Base-by-base conservation (phyloP, 768 basidiomycete genomes). In the Trametopsis cervina region DNA sequence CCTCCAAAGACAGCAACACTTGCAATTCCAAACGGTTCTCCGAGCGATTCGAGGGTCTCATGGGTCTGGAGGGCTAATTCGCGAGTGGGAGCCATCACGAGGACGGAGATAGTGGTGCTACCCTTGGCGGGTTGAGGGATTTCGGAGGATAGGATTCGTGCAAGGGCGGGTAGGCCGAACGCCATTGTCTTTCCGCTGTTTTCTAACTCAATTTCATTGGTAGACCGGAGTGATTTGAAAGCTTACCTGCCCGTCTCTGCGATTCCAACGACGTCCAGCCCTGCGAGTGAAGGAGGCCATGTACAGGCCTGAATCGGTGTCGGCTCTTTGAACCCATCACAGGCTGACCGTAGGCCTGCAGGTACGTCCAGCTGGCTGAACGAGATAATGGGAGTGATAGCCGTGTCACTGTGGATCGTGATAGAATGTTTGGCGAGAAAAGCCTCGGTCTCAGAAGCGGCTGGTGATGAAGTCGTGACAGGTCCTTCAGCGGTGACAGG, bases 61-160 rank as follows among this genome's bases (percentile, higher is more conserved):
- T 95, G 90, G 2, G 91, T 97, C 65, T 99, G 96, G 43, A 96
- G 76, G 0, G 96, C 96, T 18, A 99, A 78, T 68, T 99, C 96
- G 36, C 96, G 85, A 1, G 96, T 99, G 0, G 96, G 96, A 1
- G 94, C 89, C 7, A 99, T 72, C 39, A 98, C 85, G 44, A 51
- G 61, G 47, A 58, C 56, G 2, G 77, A 77, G 9, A 84, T 70
- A 0, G 71, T 44, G 67, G 52, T 51, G 35, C 50, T 48, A 24
- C 41, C 49, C 53, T 66, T 66, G 40, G 66, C 57, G 5, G 57
- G 60, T 6, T 59, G 60, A 51, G 56, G 68, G 48, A 62, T 66
- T 61, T 59, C 57, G 23, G 61, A 57, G 26, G 73, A 66, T 47
- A 83, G 69, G 29, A 95, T 73, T 38, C 75, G 78, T 7, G 81